These are phyloP conservation scores for Apiotrichum brassicae DNA, from an alignment of 1,284 basidiomycete genomes.

Conservation along the genomic window DNA sequence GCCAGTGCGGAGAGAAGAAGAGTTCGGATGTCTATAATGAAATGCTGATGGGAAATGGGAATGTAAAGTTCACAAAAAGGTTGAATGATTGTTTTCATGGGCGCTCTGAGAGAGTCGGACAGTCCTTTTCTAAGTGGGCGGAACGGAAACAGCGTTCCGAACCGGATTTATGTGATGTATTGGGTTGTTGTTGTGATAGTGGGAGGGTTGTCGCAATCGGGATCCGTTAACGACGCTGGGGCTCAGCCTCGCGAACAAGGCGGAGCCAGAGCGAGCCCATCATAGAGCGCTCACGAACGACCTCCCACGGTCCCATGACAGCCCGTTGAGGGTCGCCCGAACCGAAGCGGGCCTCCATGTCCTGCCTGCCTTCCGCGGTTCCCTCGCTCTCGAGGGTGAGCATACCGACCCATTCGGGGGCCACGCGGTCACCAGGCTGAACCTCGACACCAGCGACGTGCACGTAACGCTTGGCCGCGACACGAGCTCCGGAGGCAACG, in stretches of 20 bases:
- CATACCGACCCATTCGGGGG: slow-evolving; percentile 43
- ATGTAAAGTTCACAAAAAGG: background rate
- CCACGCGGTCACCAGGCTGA: slow-evolving; percentile 18
- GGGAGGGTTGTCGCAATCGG: background rate
- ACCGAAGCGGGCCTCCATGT: slow-evolving; percentile 35
- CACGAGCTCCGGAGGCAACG: slow-evolving; percentile 38
- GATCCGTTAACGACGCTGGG: background rate
- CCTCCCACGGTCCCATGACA: slow-evolving; percentile 40
- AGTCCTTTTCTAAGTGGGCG: no score
- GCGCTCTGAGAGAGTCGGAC: background rate
- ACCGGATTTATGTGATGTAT: no score
- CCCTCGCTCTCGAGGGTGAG: slow-evolving; percentile 46
- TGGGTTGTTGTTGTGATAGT: no score
- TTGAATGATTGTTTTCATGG: background rate
- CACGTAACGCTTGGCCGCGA: slow-evolving; percentile 46
- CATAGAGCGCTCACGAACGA: slow-evolving; percentile 44
- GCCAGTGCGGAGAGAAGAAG: no score
- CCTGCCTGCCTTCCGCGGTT: slow-evolving; percentile 40
- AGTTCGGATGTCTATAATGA: no score
- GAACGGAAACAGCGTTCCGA: no score
- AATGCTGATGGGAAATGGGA: no score
- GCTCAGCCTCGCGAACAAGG: slow-evolving; percentile 22
- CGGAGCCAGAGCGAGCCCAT: slow-evolving; percentile 44
- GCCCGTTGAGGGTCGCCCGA: slow-evolving; percentile 20
- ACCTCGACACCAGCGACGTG: slow-evolving; percentile 46